Evolutionary conservation across 2,329 filamentous ascomycete species (phyloP).

Genomic region (Fusarium clavum): DNA sequence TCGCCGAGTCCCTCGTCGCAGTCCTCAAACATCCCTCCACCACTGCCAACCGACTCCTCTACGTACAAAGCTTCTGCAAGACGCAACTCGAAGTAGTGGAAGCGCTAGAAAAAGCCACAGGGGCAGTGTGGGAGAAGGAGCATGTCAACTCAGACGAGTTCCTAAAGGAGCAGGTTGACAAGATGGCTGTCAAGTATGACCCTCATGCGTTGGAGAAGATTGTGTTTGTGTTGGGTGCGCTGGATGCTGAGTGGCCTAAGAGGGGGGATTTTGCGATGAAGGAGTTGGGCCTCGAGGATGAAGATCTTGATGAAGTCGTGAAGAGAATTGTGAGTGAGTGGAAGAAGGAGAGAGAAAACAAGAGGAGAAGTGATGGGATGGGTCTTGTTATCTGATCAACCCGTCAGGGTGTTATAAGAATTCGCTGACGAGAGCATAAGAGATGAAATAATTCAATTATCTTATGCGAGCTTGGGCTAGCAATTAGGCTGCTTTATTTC

Average conservation of each 20-base stretch:
- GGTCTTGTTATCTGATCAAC: not conserved
- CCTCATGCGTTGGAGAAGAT: constrained; percentile 57
- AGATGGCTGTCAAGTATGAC: constrained; percentile 53
- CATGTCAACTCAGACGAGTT: constrained; percentile 55
- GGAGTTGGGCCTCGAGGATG: constrained; percentile 58
- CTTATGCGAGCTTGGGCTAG: not conserved
- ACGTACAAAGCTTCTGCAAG: constrained; percentile 59
- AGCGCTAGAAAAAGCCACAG: constrained; percentile 63
- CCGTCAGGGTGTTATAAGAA: no score
- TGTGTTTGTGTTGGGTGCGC: constrained; percentile 61
- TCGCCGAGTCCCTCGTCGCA: constrained; percentile 62
- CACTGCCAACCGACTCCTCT: constrained; percentile 64
- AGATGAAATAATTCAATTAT: rapidly evolving
- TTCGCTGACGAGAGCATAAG: not conserved
- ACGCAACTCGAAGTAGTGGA: constrained; percentile 62
- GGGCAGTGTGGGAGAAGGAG: constrained; percentile 52
- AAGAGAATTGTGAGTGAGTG: constrained; percentile 48
- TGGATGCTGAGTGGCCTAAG: constrained; percentile 62
- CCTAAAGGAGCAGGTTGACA: constrained; percentile 53
- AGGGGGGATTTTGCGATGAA: constrained; percentile 60
- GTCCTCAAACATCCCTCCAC: constrained; percentile 61
- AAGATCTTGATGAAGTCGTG: constrained; percentile 59
- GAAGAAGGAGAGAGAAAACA: constrained; percentile 25
- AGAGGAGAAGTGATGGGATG: constrained; percentile 10
- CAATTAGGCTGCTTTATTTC: not conserved